phyloP scores from a whole-genome alignment of 129 eudicot genomes.

The Sambucus nigra region DNA sequence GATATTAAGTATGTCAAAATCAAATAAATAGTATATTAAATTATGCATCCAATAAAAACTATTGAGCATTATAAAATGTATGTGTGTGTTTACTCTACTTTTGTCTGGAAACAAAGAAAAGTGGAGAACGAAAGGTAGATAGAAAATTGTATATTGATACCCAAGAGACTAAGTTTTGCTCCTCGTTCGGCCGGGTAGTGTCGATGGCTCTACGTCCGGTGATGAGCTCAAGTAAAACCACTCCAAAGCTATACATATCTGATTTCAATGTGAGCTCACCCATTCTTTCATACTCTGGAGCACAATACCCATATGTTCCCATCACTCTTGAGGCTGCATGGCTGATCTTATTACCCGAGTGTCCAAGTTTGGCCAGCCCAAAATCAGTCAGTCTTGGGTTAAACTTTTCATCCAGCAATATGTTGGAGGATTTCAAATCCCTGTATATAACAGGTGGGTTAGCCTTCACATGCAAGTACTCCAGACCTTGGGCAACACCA shows the following conservation, averaged over 20 bases:
- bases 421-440: constrained; percentile 45
- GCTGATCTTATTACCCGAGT: constrained; percentile 23
- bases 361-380: constrained; percentile 59
- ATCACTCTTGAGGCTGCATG: constrained; percentile 36
- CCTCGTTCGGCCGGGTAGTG: constrained; percentile 34
- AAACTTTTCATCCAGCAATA: constrained; percentile 40
- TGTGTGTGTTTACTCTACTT: too few relatives aligned
- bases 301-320: constrained; percentile 44
- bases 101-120: too few relatives aligned
- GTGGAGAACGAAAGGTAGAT: too few relatives aligned
- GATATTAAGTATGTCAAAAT: too few relatives aligned
- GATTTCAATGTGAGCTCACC: constrained; percentile 67
- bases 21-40: too few relatives aligned
- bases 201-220: constrained; percentile 65
- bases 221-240: constrained; percentile 60
- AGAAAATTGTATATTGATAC: too few relatives aligned
- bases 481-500: constrained; percentile 60
- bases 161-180: constrained; percentile 67
- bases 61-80: too few relatives aligned
- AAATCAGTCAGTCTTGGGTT: constrained; percentile 53
- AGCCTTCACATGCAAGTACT: constrained; percentile 57
- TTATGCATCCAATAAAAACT: too few relatives aligned
- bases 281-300: constrained; percentile 60
- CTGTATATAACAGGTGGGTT: constrained; percentile 57
- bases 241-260: constrained; percentile 69